Evolutionary conservation across 345 rosid species (phyloP), one percentile per base, ranked within the genome.

Genomic region (Capsella bursapastoris): DNA sequence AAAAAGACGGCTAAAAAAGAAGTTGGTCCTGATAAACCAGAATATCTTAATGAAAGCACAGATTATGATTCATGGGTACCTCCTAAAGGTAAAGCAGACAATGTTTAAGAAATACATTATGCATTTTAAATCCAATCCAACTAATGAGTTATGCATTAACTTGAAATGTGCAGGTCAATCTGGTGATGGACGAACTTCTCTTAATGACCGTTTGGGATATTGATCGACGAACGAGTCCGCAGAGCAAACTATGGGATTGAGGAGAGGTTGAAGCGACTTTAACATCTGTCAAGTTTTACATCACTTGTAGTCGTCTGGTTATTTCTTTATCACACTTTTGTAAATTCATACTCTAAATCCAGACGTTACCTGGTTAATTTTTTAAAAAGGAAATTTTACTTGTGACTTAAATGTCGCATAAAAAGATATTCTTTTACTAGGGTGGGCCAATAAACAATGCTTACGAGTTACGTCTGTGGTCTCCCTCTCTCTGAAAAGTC

Each of bases 151-250:
- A 49, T 45, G 31, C 29, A 8, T 7, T 2, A 56, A 37, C 18
- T 18, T 64, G 56, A 31, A 58, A 58, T 59, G 56, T 80, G 82
- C 85, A 95, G 99, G 98, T 34, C 99, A 95, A 87, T 89, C 96
- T 11, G 99, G 97, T 55, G 98, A 95, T 77, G 97, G 99, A 29
- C 83, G 96, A 73, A 95, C 99, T 0, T 78, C 91, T 52, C 82
- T 92, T 40, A 95, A 95, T 73, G 97, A 95, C 40, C 89, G 91
- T 16, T 84, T 64, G 55, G 99, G 99, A 15, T 95, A 92, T 62
- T 94, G 79, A 87, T 69, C n/a, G 43, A 15, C 2, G 15, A 37
- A 57, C 25, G 2, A 34, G 18, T 35, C 50, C 10, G 25, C 7
- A 15, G 22, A 43, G 8, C 41, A n/a, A 27, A 41, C 57, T 29